These are phyloP conservation scores for Neurospora sp. DNA, from an alignment of 495 filamentous ascomycete species.

Conservation along the genomic window DNA sequence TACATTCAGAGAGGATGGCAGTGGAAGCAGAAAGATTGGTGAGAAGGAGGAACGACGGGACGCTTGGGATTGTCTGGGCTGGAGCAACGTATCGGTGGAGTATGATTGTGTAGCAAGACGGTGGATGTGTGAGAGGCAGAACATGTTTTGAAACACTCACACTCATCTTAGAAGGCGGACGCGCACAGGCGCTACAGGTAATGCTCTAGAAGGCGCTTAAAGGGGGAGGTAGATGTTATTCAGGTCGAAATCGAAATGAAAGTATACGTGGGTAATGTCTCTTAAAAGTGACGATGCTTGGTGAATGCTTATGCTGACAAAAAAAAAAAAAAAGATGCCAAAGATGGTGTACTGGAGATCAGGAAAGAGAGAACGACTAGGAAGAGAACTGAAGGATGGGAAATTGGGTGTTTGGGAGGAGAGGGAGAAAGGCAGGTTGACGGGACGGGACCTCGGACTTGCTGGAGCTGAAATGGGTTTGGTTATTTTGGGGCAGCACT, in stretches of 20 bases:
- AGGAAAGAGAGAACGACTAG: neutral
- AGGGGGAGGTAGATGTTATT: neutral
- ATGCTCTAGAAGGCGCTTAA: neutral
- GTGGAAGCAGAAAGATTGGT: neutral
- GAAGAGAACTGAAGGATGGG: neutral
- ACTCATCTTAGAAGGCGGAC: slow-evolving; percentile 29
- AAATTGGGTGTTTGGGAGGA: neutral
- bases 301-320: neutral
- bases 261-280: neutral
- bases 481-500: neutral
- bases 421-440: neutral
- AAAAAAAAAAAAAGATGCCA: neutral
- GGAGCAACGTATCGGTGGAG: slow-evolving; percentile 1
- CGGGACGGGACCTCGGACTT: neutral
- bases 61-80: neutral
- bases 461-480: neutral
- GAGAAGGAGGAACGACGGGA: neutral
- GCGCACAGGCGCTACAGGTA: slow-evolving; percentile 5
- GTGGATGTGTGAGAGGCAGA: neutral
- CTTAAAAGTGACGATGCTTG: neutral
- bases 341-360: neutral
- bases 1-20: neutral
- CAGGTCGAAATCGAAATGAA: neutral
- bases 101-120: slow-evolving; percentile 3
- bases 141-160: slow-evolving; percentile 26